Evolutionary conservation across 2,329 filamentous ascomycete species (phyloP).

Genomic region (Chaetomium olivaceum): DNA sequence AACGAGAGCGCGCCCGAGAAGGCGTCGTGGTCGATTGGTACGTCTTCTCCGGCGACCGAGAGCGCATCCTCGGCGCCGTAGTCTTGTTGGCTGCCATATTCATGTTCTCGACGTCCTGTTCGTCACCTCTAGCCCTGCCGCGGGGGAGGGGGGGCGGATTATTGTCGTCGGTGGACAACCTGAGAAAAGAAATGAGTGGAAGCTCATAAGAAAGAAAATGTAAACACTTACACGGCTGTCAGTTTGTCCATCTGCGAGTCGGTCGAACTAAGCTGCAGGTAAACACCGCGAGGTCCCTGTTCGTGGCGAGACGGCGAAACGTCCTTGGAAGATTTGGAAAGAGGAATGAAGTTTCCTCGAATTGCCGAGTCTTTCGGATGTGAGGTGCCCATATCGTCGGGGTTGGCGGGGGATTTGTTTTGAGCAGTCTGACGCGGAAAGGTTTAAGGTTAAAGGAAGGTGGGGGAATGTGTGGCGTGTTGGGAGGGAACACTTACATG

Average conservation of each 20-base stretch:
- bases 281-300: slow-evolving; percentile 42
- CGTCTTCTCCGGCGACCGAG: slow-evolving; percentile 26
- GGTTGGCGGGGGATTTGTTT: not conserved
- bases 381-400: slow-evolving; percentile 2
- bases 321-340: slow-evolving; percentile 34
- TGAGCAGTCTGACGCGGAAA: not conserved
- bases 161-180: slow-evolving; percentile 23
- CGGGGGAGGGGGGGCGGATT: slow-evolving; percentile 9
- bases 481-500: slow-evolving; percentile 4
- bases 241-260: slow-evolving; percentile 52
- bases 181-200: not conserved
- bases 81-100: not conserved
- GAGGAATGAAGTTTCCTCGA: slow-evolving; percentile 42
- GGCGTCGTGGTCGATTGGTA: not conserved
- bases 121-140: slow-evolving; percentile 1
- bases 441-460: not conserved
- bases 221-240: slow-evolving; percentile 45
- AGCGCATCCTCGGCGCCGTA: slow-evolving; percentile 15
- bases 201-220: not conserved
- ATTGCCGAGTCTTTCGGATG: slow-evolving; percentile 34
- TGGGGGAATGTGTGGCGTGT: not conserved
- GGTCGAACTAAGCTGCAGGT: slow-evolving; percentile 51
- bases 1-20: slow-evolving; percentile 29
- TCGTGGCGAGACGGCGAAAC: slow-evolving; percentile 41
- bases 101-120: not conserved